A percentile compares a stretch with the other conserved stretches of the same genome.
Conservation (phyloP, 164 flowering plant species). For the Tetrastigma voinierianum region DNA sequence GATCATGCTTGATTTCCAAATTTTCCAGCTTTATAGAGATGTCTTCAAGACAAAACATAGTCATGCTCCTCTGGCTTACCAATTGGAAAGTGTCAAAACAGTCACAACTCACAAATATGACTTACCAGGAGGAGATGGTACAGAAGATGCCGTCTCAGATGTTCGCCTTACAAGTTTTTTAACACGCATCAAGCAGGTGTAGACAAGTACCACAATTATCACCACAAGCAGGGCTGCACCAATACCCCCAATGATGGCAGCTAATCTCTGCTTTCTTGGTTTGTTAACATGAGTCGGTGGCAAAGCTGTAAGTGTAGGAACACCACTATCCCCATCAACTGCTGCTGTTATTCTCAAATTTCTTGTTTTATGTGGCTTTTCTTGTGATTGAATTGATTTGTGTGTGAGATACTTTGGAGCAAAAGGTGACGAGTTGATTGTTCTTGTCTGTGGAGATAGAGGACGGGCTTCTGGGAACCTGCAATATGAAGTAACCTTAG, state of each 20-base stretch:
- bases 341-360: slow-evolving; percentile 20
- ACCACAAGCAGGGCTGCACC: slow-evolving; percentile 40
- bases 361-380: slow-evolving; percentile 17
- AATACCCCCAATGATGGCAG: slow-evolving; percentile 33
- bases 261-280: slow-evolving; percentile 27
- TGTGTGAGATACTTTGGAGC: slow-evolving; percentile 14
- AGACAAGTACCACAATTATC: slow-evolving; percentile 27
- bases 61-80: too few species aligned
- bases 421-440: slow-evolving; percentile 14
- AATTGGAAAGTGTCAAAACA: too few species aligned
- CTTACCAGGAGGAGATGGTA: slow-evolving; percentile 38
- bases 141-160: slow-evolving; percentile 42
- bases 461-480: slow-evolving; percentile 24
- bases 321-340: slow-evolving; percentile 23
- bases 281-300: slow-evolving; percentile 21
- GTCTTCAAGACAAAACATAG: neutral
- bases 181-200: slow-evolving; percentile 39
- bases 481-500: slow-evolving; percentile 3
- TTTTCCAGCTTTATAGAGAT: neutral
- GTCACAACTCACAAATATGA: neutral
- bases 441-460: slow-evolving; percentile 13
- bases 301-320: slow-evolving; percentile 41
- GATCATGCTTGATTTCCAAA: too few species aligned
- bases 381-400: slow-evolving; percentile 11
- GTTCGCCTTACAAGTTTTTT: slow-evolving; percentile 31